These are phyloP conservation scores for Talaromyces sp. DNA, from an alignment of 2,329 filamentous ascomycete species.

Conservation along the genomic window DNA sequence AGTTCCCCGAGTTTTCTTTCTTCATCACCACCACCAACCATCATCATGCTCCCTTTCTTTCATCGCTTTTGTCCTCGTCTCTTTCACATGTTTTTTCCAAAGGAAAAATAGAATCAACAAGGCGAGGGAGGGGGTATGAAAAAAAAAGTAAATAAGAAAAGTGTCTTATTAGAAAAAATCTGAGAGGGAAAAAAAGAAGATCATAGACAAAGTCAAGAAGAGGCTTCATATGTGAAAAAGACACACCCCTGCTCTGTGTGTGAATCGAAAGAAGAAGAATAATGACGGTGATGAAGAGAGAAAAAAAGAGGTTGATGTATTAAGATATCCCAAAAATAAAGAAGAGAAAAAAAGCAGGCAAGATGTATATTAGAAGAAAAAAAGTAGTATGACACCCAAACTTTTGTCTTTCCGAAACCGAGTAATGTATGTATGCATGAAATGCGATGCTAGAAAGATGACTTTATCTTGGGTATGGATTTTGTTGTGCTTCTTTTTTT, in stretches of 20 bases:
- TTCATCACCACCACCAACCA: not conserved
- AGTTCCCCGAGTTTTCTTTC: not conserved
- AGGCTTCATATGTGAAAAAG: not conserved
- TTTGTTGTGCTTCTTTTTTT: not conserved
- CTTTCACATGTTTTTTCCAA: not conserved
- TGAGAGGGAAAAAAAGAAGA: not conserved
- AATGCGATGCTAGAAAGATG: not conserved
- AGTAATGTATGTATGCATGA: not conserved
- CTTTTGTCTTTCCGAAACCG: constrained; percentile 15
- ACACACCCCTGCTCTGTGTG: not conserved
- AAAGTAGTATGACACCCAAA: constrained; percentile 13
- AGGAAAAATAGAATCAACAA: not conserved
- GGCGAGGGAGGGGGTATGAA: not conserved
- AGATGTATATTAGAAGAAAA: not conserved
- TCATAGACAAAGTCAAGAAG: not conserved
- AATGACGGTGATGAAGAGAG: not conserved
- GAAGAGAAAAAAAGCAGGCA: not conserved
- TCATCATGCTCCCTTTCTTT: not conserved
- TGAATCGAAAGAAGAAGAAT: not conserved
- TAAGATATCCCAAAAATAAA: not conserved
- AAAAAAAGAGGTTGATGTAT: not conserved
- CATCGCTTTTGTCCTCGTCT: not conserved
- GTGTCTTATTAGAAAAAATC: not conserved
- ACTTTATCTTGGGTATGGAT: constrained; percentile 6
- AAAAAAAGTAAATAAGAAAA: not conserved